These are phyloP conservation scores for Acer yangbiense DNA, from an alignment of 345 rosid species.

Conservation along the genomic window DNA sequence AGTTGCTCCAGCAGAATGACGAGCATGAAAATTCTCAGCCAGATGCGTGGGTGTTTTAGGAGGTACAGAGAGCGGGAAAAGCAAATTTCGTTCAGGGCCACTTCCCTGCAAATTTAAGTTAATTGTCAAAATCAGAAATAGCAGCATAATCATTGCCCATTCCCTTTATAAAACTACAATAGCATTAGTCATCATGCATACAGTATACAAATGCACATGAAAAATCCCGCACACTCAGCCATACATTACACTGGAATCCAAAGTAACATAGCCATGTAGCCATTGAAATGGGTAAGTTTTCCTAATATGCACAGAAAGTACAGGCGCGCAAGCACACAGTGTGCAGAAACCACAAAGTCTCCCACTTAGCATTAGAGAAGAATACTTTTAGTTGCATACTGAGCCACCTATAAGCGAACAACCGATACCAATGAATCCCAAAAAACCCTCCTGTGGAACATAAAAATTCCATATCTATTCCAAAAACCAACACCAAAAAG, in stretches of 20 bases:
- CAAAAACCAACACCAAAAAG: background rate
- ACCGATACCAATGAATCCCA: background rate
- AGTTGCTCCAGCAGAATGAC: conserved; percentile 36
- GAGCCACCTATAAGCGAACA: background rate
- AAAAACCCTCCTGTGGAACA: background rate
- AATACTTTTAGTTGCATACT: background rate
- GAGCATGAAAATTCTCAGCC: conserved; percentile 40
- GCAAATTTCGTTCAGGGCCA: conserved; percentile 43
- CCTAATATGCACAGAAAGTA: background rate
- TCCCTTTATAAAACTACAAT: background rate
- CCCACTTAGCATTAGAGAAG: background rate
- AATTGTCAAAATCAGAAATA: background rate
- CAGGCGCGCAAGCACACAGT: background rate
- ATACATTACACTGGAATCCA: conserved; percentile 3
- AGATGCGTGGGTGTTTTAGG: conserved; percentile 33
- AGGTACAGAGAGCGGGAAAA: conserved; percentile 34
- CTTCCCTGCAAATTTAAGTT: conserved; percentile 40
- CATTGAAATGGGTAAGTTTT: background rate
- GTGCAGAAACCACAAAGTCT: background rate
- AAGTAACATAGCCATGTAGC: background rate
- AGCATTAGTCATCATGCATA: background rate
- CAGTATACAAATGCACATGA: background rate
- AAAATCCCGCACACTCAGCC: no score
- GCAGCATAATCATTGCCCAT: background rate
- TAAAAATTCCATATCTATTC: background rate